Evolutionary conservation across 169 alveolate species (phyloP).

Genomic region (Cardiosporidium cionae): DNA sequence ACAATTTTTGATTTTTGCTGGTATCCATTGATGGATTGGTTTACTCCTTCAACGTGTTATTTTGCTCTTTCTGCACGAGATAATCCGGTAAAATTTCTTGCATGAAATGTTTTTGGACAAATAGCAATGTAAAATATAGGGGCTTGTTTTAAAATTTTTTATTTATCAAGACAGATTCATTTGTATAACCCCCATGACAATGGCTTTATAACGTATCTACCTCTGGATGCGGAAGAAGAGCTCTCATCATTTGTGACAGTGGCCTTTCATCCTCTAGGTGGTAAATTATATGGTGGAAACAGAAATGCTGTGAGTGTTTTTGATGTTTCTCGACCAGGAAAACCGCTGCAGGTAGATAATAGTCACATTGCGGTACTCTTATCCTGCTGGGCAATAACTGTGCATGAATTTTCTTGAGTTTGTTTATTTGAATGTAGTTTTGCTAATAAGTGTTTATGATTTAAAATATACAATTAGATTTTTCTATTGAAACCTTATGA

Average conservation of each 20-base stretch:
- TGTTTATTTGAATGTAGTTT: too few relatives aligned
- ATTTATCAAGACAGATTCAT: background rate
- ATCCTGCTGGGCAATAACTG: too few relatives aligned
- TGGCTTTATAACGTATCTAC: background rate
- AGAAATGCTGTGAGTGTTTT: background rate
- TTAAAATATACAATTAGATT: too few relatives aligned
- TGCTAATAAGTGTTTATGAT: too few relatives aligned
- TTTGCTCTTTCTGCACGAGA: background rate
- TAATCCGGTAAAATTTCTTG: background rate
- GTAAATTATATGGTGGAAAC: background rate
- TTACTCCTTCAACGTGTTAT: background rate
- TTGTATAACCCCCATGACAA: background rate
- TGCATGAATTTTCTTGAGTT: too few relatives aligned
- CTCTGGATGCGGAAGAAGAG: background rate
- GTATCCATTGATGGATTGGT: background rate
- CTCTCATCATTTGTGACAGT: background rate
- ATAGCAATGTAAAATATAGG: background rate
- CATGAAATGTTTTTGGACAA: background rate
- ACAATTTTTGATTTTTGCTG: background rate
- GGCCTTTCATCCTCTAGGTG: background rate
- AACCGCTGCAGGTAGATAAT: background rate
- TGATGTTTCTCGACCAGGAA: background rate
- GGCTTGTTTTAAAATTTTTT: background rate
- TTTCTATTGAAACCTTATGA: too few relatives aligned
- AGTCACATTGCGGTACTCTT: too few relatives aligned